Evolutionary conservation across 2,329 filamentous ascomycete species (phyloP), one percentile per base, ranked within the genome.

Genomic region (Fusarium virguliforme): DNA sequence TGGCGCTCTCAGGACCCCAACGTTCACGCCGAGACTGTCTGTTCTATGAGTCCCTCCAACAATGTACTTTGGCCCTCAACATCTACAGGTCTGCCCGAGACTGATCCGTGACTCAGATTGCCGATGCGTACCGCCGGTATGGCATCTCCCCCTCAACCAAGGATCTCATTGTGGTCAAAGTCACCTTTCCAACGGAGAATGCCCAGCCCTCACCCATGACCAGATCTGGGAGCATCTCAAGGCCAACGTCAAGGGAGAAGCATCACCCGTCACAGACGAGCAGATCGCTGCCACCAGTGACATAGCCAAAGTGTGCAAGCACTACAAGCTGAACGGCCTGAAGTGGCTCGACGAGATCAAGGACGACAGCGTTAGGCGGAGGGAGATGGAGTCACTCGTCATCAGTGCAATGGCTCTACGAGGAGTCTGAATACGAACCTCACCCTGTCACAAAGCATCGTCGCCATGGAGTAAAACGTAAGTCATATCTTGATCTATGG

Each of bases 71-170:
- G 32, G 13, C 40, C 53, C 64, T 46, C 38, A 46, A 6, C 41
- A 15, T 28, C 7, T 12, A 30, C 28, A 50, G 28, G 24, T 50
- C 48, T 35, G 26, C 18, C 51, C 18, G n/a, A 55, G 56, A 50
- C 66, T 67, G 54, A 72, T 70, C 51, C 51, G 4, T 55, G 57
- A 34, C 34, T 7, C 57, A 97, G 94, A 98, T 99, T 77, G 89
- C 94, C 57, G 95, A 98, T 74, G 91, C 94, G 0, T 98, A 98
- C 81, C 91, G 94, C 34, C 91, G 92, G 60, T 97, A 96, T 77
- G 96, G 96, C 53, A 90, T 98, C 64, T 85, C 88, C 1, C 89
- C 93, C 12, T 83, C 85, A 10, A 96, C 92, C 3, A 90, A 86
- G 48, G 82, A 91, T 73, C 81, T 99, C n/a, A 83, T 98, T 3